These are phyloP conservation scores for Verticillium albo-atrum DNA, from an alignment of 2,329 filamentous ascomycete genomes.

Conservation along the genomic window DNA sequence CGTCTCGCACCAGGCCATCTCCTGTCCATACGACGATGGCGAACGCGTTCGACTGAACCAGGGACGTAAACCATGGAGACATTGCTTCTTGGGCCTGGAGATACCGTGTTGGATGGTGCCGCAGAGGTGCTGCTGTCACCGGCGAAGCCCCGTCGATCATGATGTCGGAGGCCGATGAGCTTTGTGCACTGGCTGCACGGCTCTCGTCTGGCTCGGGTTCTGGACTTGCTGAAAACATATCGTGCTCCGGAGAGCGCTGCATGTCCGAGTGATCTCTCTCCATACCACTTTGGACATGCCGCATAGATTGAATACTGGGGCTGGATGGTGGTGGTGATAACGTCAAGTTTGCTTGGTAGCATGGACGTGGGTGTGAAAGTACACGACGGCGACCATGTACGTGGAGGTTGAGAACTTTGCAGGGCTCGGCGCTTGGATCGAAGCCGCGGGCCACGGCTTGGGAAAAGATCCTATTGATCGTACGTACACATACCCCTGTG, in stretches of 20 bases:
- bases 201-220: background rate
- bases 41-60: background rate
- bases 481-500: background rate
- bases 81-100: background rate
- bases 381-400: background rate
- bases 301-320: too few species aligned
- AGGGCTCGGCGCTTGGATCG: background rate
- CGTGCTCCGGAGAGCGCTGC: background rate
- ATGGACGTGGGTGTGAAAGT: background rate
- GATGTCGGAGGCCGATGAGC: background rate
- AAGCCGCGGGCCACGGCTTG: background rate
- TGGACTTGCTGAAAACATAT: background rate
- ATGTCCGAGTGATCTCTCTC: background rate
- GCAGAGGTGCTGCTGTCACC: background rate
- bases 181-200: background rate
- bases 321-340: too few species aligned
- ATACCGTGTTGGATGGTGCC: background rate
- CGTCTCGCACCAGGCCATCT: background rate
- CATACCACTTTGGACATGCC: too few species aligned
- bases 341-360: background rate
- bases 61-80: background rate
- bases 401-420: background rate
- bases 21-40: background rate
- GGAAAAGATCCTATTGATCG: background rate
- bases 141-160: background rate